Evolutionary conservation across 2,329 filamentous ascomycete genomes (phyloP).

Genomic region (Aspergillus sergii): DNA sequence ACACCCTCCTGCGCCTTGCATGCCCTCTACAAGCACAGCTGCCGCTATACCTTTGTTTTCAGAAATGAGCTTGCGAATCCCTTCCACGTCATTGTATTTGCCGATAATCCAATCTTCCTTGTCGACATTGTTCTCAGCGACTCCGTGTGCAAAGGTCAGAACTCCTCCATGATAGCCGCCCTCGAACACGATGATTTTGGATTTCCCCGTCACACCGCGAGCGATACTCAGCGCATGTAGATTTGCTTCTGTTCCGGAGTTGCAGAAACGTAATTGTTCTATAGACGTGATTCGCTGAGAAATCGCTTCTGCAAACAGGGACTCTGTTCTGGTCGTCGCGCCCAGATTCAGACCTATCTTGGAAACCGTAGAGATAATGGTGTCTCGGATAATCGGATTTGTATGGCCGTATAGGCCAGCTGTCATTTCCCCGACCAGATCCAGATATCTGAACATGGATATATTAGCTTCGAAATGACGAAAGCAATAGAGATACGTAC

Average conservation of each 20-base stretch:
- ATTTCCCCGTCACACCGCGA: background rate
- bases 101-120: conserved; percentile 63
- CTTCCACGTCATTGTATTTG: conserved; percentile 62
- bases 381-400: conserved; percentile 54
- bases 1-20: conserved; percentile 66
- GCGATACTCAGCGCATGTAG: conserved; percentile 49
- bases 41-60: conserved; percentile 51
- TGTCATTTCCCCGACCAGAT: conserved; percentile 65
- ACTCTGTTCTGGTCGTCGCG: conserved; percentile 56
- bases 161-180: conserved; percentile 59
- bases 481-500: conserved; percentile 2
- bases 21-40: conserved; percentile 67
- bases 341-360: conserved; percentile 59
- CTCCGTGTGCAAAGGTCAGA: conserved; percentile 46
- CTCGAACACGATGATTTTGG: conserved; percentile 51
- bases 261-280: conserved; percentile 63
- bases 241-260: conserved; percentile 69
- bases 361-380: conserved; percentile 50
- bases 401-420: conserved; percentile 70
- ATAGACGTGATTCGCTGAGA: conserved; percentile 55
- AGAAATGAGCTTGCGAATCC: conserved; percentile 41
- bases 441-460: conserved; percentile 25
- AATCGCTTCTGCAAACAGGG: conserved; percentile 54
- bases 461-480: background rate
- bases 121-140: conserved; percentile 40